Evolutionary conservation across 129 eudicot genomes (phyloP).

Genomic region (Lonicera japonica): DNA sequence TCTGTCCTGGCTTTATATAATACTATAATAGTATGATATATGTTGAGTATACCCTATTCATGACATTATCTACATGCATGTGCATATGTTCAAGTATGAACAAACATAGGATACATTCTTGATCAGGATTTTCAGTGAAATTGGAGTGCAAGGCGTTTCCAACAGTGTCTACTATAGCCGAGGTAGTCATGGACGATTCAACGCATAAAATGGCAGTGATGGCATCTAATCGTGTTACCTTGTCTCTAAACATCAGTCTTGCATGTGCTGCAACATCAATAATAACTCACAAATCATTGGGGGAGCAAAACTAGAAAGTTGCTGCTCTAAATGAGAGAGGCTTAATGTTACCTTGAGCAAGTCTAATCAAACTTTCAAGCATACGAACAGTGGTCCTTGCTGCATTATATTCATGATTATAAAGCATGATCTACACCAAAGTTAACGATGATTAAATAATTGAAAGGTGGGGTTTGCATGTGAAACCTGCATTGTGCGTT

Average conservation of each 20-base stretch:
- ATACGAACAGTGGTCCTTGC: conserved; percentile 92
- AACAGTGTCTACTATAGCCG: conserved; percentile 83
- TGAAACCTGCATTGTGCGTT: conserved; percentile 69
- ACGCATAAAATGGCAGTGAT: conserved; percentile 83
- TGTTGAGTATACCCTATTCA: not conserved
- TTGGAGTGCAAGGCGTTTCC: conserved; percentile 97
- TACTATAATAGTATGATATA: too few species aligned
- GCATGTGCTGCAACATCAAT: conserved; percentile 70
- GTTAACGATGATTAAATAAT: conserved; percentile 4
- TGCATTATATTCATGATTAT: conserved; percentile 22
- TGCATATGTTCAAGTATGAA: conserved; percentile 1
- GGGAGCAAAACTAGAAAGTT: not conserved
- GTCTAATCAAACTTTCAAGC: conserved; percentile 95
- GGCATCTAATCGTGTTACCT: conserved; percentile 81
- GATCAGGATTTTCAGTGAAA: conserved; percentile 77
- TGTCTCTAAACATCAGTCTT: conserved; percentile 87
- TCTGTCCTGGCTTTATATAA: too few species aligned
- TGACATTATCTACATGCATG: too few species aligned
- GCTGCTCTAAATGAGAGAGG: not conserved
- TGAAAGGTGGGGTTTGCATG: not conserved
- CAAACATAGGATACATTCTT: conserved; percentile 86
- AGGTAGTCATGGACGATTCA: conserved; percentile 97
- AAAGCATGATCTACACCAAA: not conserved
- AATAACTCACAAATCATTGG: conserved; percentile 1
- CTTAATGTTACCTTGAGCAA: conserved; percentile 68